Base-by-base conservation (phyloP, 345 rosid species). In the Bruguiera parviflora region DNA sequence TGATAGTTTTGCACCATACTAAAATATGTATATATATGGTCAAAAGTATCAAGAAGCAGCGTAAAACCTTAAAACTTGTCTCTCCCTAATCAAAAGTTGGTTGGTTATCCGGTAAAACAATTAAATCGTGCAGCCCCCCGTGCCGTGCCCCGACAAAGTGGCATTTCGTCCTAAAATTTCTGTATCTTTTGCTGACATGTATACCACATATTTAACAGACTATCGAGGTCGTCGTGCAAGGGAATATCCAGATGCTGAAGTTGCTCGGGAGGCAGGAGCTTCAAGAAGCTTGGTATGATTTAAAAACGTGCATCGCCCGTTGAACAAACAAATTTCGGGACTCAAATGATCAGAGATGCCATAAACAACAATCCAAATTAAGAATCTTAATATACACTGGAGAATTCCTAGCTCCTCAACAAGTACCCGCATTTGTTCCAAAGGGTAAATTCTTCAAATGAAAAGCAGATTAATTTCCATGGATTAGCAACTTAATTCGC, bases 91-190 rank as follows among this genome's bases (percentile, higher is more conserved):
- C n/a, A n/a, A n/a, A n/a, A n/a, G n/a, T n/a, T n/a, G n/a, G 85
- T 87, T 79, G 89, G 97, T 73, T 81, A 80, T 68, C 98, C 98
- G 0, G 96, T 85, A 73, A 93, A 93, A 67, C 84, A 77, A 78
- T 91, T 93, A 83, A 88, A 93, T 37, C 96, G 80, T 4, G 88
- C 66, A 73, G 39, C 85, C 10, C 10, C 80, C 80, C 46, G 64
- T 69, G 61, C 78, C 82, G 52, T 79, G 75, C 61, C 49, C 71
- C 16, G 82, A 64, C 32, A 77, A 35, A 11, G 71, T 70, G 43
- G 56, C 39, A 46, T 61, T 65, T 63, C 68, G 84, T 0, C 51
- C 82, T 65, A 57, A 62, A 31, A 57, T 57, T 18, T 67, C 52
- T 51, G 57, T 29, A 28, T 65, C 85, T 7, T 73, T 70, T 57